Percentiles rank a stretch among this genome's conserved stretches.
Conservation (phyloP, 208 protist genomes). For the Lotmaria passim region DNA sequence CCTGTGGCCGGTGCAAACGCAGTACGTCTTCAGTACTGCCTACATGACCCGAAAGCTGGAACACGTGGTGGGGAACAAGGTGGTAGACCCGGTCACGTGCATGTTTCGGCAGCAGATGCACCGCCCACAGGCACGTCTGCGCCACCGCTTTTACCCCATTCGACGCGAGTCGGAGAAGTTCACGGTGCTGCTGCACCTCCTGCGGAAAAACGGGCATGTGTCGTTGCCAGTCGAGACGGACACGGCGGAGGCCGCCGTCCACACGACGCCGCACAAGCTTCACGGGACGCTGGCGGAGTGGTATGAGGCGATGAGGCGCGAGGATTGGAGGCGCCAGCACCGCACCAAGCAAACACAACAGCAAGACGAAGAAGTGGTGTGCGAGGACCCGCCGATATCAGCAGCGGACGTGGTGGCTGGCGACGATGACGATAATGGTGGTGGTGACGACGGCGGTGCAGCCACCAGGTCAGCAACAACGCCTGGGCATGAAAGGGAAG, state of each 20-base stretch:
- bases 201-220: constrained; percentile 68
- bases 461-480: no score
- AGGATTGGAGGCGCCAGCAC: constrained; percentile 1
- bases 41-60: constrained; percentile 85
- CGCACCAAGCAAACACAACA: not conserved
- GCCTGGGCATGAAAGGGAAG: no score
- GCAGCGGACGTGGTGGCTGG: no score
- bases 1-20: constrained; percentile 87
- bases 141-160: constrained; percentile 74
- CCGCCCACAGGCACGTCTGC: constrained; percentile 45
- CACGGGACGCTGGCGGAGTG: constrained; percentile 57
- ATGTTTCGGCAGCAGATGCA: constrained; percentile 75
- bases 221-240: constrained; percentile 55
- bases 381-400: no score
- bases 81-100: constrained; percentile 59
- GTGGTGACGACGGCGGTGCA: no score
- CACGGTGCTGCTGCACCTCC: constrained; percentile 59
- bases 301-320: constrained; percentile 18
- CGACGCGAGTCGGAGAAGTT: constrained; percentile 70
- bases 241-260: constrained; percentile 41
- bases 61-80: constrained; percentile 63
- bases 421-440: no score
- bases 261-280: constrained; percentile 50
- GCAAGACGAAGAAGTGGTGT: constrained; percentile 3
- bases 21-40: constrained; percentile 76